Evolutionary conservation across 2,329 filamentous ascomycete species (phyloP).

Genomic region (Tolypocladium inflatum): DNA sequence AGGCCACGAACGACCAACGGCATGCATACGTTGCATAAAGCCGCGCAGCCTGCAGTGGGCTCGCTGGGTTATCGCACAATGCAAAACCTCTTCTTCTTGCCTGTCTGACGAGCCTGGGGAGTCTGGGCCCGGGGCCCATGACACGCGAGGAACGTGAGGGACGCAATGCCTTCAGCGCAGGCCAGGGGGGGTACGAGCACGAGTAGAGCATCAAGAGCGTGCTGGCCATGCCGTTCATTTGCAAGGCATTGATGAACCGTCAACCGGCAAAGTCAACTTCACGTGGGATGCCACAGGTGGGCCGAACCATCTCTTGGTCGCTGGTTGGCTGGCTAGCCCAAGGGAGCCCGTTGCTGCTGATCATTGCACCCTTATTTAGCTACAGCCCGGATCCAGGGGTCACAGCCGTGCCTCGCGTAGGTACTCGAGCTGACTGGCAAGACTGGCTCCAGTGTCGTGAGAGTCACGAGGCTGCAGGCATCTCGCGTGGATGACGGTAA

Average conservation of each 20-base stretch:
- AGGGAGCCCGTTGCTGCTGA: background rate
- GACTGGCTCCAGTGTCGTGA: background rate
- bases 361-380: background rate
- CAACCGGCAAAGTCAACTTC: background rate
- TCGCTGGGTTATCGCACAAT: background rate
- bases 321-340: background rate
- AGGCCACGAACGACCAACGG: background rate
- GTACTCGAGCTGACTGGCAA: no score
- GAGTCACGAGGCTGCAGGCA: background rate
- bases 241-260: background rate
- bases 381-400: background rate
- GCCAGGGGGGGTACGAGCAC: background rate
- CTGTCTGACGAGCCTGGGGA: background rate
- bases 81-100: background rate
- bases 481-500: background rate
- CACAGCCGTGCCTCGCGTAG: background rate
- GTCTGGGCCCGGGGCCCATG: background rate
- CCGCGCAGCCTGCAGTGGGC: background rate
- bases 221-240: background rate
- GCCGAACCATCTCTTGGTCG: background rate
- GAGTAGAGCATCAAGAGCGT: no score
- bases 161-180: background rate
- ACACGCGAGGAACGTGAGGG: background rate
- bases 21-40: background rate
- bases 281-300: background rate